These are phyloP conservation scores for Falciphora oryzae DNA, from an alignment of 2,329 filamentous ascomycete species.

Conservation along the genomic window DNA sequence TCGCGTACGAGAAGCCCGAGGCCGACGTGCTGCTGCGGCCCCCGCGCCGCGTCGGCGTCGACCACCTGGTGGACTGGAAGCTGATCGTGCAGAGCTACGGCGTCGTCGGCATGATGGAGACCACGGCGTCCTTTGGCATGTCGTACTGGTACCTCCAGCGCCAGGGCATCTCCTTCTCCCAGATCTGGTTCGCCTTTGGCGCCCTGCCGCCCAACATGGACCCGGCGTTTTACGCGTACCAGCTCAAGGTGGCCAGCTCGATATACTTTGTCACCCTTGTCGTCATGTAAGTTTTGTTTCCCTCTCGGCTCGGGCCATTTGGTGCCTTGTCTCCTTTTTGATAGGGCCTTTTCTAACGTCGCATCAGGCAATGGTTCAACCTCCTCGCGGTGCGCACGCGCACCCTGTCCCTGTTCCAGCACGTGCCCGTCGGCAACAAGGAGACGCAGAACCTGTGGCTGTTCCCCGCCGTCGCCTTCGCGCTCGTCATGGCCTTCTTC, in stretches of 20 bases:
- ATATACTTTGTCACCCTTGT: constrained; percentile 79
- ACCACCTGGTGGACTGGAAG: constrained; percentile 67
- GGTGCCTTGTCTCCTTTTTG: no score
- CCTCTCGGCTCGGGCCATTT: no score
- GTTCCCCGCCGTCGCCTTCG: constrained; percentile 65
- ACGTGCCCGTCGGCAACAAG: constrained; percentile 61
- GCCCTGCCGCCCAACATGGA: constrained; percentile 42
- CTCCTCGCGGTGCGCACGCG: constrained; percentile 64
- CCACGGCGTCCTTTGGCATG: constrained; percentile 56
- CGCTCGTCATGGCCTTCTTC: constrained; percentile 63
- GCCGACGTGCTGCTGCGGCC: constrained; percentile 65
- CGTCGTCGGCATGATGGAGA: constrained; percentile 61
- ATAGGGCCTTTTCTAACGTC: neutral
- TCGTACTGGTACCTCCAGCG: constrained; percentile 60
- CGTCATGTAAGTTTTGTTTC: constrained; percentile 53
- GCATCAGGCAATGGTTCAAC: constrained; percentile 62
- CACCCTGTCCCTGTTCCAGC: constrained; percentile 63
- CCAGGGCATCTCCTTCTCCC: constrained; percentile 57
- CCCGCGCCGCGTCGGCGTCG: constrained; percentile 62
- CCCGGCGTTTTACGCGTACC: constrained; percentile 45
- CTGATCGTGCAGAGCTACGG: constrained; percentile 69
- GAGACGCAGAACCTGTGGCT: constrained; percentile 61
- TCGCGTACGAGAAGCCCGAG: constrained; percentile 73
- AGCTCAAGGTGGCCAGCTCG: constrained; percentile 60
- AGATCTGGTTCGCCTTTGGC: constrained; percentile 65